Evolutionary conservation across 2,329 filamentous ascomycete species (phyloP).

Genomic region (Aspergillus clavatus): DNA sequence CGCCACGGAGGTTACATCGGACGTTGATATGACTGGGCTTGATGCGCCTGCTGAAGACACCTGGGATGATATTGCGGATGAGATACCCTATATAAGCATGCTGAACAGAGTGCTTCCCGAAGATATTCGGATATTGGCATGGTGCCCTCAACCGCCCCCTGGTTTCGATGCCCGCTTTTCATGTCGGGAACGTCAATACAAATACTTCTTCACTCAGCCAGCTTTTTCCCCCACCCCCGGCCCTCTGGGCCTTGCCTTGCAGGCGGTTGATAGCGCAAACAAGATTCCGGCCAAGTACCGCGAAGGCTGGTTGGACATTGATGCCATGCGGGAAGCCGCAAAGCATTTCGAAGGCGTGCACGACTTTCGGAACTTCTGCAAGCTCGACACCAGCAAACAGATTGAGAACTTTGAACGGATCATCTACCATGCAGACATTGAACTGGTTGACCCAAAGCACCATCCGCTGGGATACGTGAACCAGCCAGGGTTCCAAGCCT

Average conservation of each 20-base stretch:
- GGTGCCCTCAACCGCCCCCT: conserved; percentile 76
- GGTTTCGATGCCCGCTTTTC: conserved; percentile 89
- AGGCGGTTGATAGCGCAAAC: conserved; percentile 18
- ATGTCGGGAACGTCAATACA: conserved; percentile 84
- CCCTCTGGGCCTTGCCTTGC: conserved; percentile 45
- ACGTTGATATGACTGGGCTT: conserved; percentile 9
- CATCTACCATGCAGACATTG: conserved; percentile 76
- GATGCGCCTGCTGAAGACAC: conserved; percentile 32
- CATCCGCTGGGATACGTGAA: conserved; percentile 55
- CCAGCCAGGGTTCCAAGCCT: conserved; percentile 42
- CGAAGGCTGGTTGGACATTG: conserved; percentile 80
- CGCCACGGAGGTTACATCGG: conserved; percentile 2
- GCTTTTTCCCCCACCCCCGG: conserved; percentile 67
- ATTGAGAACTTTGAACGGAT: conserved; percentile 74
- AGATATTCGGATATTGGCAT: conserved; percentile 86
- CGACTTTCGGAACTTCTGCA: conserved; percentile 97
- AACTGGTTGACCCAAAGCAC: conserved; percentile 55
- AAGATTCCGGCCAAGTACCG: conserved; percentile 34
- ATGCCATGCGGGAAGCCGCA: conserved; percentile 78
- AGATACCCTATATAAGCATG: conserved; percentile 76
- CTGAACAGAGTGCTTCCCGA: conserved; percentile 83
- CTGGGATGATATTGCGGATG: conserved; percentile 68
- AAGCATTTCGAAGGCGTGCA: conserved; percentile 74
- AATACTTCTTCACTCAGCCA: conserved; percentile 97
- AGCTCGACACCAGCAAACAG: conserved; percentile 84